Evolutionary conservation across 306 rosid genomes (phyloP), one percentile per base, ranked within the genome.

Genomic region (Delonix regia): DNA sequence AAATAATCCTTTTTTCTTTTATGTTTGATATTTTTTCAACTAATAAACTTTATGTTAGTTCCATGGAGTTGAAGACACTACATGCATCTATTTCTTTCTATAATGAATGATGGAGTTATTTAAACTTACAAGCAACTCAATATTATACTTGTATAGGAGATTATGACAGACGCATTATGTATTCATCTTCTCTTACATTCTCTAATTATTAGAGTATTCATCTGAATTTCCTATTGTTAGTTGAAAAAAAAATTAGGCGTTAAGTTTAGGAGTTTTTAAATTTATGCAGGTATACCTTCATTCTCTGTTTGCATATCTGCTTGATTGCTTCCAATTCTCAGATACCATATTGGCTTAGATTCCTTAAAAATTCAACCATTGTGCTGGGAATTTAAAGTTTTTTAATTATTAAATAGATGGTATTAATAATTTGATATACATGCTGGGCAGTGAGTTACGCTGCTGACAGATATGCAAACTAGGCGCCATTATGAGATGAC

Each of bases 111-210:
- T 52, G 27, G 48, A 60, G 65, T 64, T 53, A 36, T 33, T 39
- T 52, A 28, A 42, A 52, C 47, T 9, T 49, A 34, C 51, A 55
- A 14, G 30, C 65, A 61, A 53, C 15, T 71, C 25, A 72, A 18
- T 63, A 21, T 56, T 51, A 21, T 71, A 75, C 52, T 27, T 60
- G 73, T 75, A 59, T 74, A 69, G 36, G 13, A 21, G 30, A 47
- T 61, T 48, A 22, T 56, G 33, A 39, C 69, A 11, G 47, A 22
- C 73, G 27, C 66, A 12, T 60, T 39, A 18, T 74, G 42, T 47
- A 27, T 52, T 8, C 63, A 24, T 61, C 57, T n/a, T 36, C 41
- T 49, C 4, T 7, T 52, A 34, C 9, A 34, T 74, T 59, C 44
- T 74, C 8, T 21, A 21, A 22, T 52, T 36, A 51, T 39, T 25